These are phyloP conservation scores for Galeopsis tetrahit DNA, from an alignment of 257 asterid species.

Conservation along the genomic window DNA sequence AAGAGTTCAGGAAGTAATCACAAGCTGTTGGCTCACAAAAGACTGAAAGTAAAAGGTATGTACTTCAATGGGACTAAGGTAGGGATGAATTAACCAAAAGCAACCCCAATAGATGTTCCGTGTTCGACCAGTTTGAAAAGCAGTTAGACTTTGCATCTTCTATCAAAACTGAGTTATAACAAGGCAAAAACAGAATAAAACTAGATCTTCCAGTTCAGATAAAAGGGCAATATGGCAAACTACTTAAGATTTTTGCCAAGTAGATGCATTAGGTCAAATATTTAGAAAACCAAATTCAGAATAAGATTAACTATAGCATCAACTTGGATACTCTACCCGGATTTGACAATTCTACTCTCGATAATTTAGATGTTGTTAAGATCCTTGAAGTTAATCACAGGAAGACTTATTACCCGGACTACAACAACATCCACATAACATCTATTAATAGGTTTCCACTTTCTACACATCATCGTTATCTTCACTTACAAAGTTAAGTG, in stretches of 20 bases:
- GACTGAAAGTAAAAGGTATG: background rate
- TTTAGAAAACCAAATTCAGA: conserved; percentile 1
- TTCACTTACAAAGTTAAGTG: background rate
- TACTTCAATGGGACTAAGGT: background rate
- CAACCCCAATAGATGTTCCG: background rate
- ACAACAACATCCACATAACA: conserved; percentile 16
- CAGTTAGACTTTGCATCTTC: conserved; percentile 6
- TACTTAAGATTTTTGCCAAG: conserved; percentile 15
- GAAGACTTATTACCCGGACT: background rate
- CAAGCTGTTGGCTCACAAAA: conserved; percentile 10
- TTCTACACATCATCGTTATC: background rate
- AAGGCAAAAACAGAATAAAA: background rate
- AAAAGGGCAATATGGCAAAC: background rate
- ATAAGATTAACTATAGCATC: conserved; percentile 1
- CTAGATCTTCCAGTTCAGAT: background rate
- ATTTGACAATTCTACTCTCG: background rate
- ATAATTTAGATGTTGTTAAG: background rate
- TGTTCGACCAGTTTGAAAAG: background rate
- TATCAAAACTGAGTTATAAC: background rate
- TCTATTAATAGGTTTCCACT: background rate
- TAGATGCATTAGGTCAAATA: background rate
- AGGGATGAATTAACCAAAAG: background rate
- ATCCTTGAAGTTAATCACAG: conserved; percentile 17
- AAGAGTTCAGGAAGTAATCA: background rate
- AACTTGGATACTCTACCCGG: background rate